Evolutionary conservation across 1,284 basidiomycete species (phyloP).

Genomic region (Pseudozyma hubeiensis): DNA sequence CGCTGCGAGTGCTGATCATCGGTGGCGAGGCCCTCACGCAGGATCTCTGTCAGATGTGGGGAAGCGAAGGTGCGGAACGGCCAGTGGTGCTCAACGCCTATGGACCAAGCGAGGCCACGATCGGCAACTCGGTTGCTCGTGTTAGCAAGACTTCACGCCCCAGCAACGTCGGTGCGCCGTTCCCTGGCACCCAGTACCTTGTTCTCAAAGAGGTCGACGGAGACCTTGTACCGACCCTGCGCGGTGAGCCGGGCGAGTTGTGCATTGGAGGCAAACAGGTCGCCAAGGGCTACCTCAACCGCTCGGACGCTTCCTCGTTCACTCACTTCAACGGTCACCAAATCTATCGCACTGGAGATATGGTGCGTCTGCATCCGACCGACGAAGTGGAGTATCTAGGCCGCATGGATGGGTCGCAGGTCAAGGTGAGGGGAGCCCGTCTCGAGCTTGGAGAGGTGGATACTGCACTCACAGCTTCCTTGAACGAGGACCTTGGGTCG

Average conservation of each 20-base stretch:
- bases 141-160: slow-evolving; percentile 42
- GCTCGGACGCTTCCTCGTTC: slow-evolving; percentile 46
- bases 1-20: slow-evolving; percentile 57
- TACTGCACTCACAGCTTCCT: slow-evolving; percentile 22
- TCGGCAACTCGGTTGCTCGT: slow-evolving; percentile 62
- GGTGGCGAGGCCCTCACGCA: slow-evolving; percentile 62
- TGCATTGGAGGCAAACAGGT: slow-evolving; percentile 63
- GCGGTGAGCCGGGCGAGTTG: slow-evolving; percentile 63
- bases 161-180: slow-evolving; percentile 58
- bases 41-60: slow-evolving; percentile 58
- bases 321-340: slow-evolving; percentile 24
- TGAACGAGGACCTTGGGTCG: slow-evolving; percentile 12
- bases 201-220: slow-evolving; percentile 43
- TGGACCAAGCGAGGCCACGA: slow-evolving; percentile 65
- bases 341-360: slow-evolving; percentile 64
- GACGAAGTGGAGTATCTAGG: slow-evolving; percentile 63
- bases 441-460: slow-evolving; percentile 65
- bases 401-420: slow-evolving; percentile 58
- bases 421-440: slow-evolving; percentile 65
- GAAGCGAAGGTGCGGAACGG: slow-evolving; percentile 25
- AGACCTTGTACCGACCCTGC: slow-evolving; percentile 38
- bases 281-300: slow-evolving; percentile 56
- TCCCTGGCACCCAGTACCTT: slow-evolving; percentile 58
- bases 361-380: slow-evolving; percentile 53
- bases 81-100: slow-evolving; percentile 63